A percentile compares a stretch with the other conserved stretches of the same genome.
Evolutionary conservation across 2,329 filamentous ascomycete species (phyloP).

Genomic region (Onygenales sp.): DNA sequence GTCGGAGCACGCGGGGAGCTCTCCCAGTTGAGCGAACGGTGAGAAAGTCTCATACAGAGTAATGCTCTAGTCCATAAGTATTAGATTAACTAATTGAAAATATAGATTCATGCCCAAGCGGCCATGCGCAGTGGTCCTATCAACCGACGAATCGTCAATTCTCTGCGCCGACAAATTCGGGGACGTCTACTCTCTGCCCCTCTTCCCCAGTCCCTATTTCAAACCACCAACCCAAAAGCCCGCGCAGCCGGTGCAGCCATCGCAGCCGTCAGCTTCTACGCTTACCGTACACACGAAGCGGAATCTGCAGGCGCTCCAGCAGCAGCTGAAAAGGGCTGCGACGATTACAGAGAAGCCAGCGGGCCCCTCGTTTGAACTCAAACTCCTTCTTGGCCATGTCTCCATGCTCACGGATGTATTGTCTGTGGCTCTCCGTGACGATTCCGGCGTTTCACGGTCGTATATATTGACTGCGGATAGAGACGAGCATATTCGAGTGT

Average conservation of each 20-base stretch:
- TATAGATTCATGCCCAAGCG: slow-evolving; percentile 77
- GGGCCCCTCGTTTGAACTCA: slow-evolving; percentile 57
- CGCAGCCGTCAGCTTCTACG: slow-evolving; percentile 45
- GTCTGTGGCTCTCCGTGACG: slow-evolving; percentile 40
- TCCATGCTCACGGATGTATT: slow-evolving; percentile 79
- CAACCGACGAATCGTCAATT: slow-evolving; percentile 61
- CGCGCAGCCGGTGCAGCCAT: slow-evolving; percentile 24
- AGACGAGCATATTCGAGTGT: slow-evolving; percentile 81
- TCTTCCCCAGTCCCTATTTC: slow-evolving; percentile 40
- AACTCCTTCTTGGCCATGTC: slow-evolving; percentile 81
- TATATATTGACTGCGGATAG: slow-evolving; percentile 61
- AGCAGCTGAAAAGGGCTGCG: slow-evolving; percentile 43
- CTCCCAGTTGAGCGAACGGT: slow-evolving; percentile 64
- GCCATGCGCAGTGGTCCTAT: slow-evolving; percentile 65
- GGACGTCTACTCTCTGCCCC: slow-evolving; percentile 82
- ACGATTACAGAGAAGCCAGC: slow-evolving; percentile 35
- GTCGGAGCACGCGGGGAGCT: slow-evolving; percentile 54
- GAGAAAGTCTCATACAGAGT: slow-evolving; percentile 14
- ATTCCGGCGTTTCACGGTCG: slow-evolving; percentile 36
- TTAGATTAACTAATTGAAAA: neutral
- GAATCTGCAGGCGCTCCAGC: slow-evolving; percentile 49
- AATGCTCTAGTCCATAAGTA: neutral
- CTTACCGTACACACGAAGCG: slow-evolving; percentile 54
- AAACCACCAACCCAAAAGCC: slow-evolving; percentile 26
- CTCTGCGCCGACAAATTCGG: slow-evolving; percentile 91